Evolutionary conservation across 371 early-diverging fungal species (phyloP), one percentile per base, ranked within the genome.

Genomic region (Mortierella sp.): DNA sequence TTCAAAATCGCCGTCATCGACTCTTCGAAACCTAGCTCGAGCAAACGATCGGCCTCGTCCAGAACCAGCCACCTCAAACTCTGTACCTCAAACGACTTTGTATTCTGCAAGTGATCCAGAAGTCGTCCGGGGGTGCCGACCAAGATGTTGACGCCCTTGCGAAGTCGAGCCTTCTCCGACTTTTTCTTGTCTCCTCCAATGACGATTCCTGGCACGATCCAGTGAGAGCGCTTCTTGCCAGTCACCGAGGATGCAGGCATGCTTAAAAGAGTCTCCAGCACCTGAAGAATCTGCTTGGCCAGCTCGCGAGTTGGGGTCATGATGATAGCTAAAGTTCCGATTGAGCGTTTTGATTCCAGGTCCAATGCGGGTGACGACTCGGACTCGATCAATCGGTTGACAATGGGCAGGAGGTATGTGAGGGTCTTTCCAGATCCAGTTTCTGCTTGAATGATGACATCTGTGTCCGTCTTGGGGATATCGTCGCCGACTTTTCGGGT

Each of bases 341-440:
- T 83, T 11, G 90, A 75, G 59, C 94, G 90, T 71, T 90, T 89
- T 8, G 90, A 89, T 14, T 83, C 81, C 71, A 71, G 79, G 79
- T 74, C 82, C 82, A 76, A 69, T 44, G 72, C 79, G 50, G 53
- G 90, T 82, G 86, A 80, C 0, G 48, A 89, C 87, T 86, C 86
- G 16, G 86, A 67, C 64, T 86, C 86, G 55, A 86, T 81, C 40
- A 86, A n/a, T 31, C 86, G 86, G 59, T 93, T 90, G 69, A 94
- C 81, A 59, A 94, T 92, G 9, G 99, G 99, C 46, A 99, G 87
- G 28, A 99, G 90, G 87, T 97, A 99, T 2, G 99, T 94, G 43
- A 99, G 90, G 0, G 99, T 99, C 88, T 99, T 99, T 50, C 99
- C 99, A 13, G 98, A 97, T 51, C 99, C 99, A 10, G 99, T 99